Base-by-base conservation (phyloP, 1,284 basidiomycete species). In the Schizophyllum amplum region DNA sequence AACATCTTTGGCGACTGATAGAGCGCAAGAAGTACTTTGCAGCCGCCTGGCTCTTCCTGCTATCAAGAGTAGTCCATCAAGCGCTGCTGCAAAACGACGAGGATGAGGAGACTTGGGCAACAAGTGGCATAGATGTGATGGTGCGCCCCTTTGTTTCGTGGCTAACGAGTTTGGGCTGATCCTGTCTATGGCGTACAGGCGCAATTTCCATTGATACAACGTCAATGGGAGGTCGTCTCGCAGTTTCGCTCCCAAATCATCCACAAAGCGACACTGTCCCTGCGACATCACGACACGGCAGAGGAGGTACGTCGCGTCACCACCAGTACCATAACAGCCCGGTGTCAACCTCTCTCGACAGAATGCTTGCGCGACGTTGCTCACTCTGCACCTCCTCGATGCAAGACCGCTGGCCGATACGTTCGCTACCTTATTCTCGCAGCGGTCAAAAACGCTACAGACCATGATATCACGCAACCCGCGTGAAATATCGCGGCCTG, bases 211-310 rank as follows among this genome's bases (percentile, higher is more conserved):
- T 74, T 96, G 3, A 81, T 92, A 4, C 87, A 92, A 63, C 85
- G 91, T 47, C 93, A 96, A 69, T 96, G 93, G 93, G 93, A 94
- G 59, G 77, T 80, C 0, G 81, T 96, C 13, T 80, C 85, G 1
- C 90, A 89, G 60, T 92, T 95, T 66, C 84, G 91, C 42, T 75
- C 83, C 1, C 92, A 94, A 66, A 94, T 96, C 57, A 82, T 88
- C 17, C 87, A 93, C 62, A 87, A 84, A 63, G 88, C 92, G 4
- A 91, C 85, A 0, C 69, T 90, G 24, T 86, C 84, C 15, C 73
- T 94, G 11, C 81, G 90, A 54, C 83, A 86, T 61, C 71, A 72
- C 57, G 71, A 69, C 20, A 64, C 72, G 46, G 72, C 83, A 6
- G 66, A 75, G 11, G 76, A 81, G 65, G 86, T 84, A 67, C 54